These are phyloP conservation scores for Leccinum subgranulosum DNA, from an alignment of 768 basidiomycete species.

Conservation along the genomic window DNA sequence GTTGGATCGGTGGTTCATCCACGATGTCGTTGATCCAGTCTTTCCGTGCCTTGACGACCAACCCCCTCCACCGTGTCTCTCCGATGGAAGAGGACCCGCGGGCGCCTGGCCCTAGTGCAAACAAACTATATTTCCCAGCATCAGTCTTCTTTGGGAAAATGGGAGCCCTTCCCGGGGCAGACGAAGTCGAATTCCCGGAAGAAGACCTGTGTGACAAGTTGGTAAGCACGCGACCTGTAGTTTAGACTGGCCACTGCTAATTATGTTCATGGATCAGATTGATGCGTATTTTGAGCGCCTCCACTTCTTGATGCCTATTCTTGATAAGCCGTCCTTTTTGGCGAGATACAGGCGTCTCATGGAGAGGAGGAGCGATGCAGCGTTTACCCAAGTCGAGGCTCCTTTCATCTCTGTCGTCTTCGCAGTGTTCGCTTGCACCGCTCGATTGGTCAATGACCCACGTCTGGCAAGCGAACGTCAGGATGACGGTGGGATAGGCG, in stretches of 20 bases:
- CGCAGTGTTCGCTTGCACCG: conserved; percentile 87
- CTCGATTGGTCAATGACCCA: conserved; percentile 72
- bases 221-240: conserved; percentile 43
- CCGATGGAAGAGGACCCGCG: conserved; percentile 83
- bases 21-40: conserved; percentile 92
- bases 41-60: conserved; percentile 72
- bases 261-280: conserved; percentile 48
- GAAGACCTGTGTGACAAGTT: conserved; percentile 85
- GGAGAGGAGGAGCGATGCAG: conserved; percentile 57
- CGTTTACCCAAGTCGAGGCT: conserved; percentile 56
- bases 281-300: conserved; percentile 84
- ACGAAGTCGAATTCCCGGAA: conserved; percentile 85
- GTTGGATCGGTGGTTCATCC: conserved; percentile 90
- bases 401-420: conserved; percentile 82
- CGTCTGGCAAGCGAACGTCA: conserved; percentile 57
- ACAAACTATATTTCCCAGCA: conserved; percentile 86
- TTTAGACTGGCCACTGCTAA: conserved; percentile 16
- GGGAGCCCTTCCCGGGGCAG: conserved; percentile 73
- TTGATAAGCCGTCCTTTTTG: conserved; percentile 85
- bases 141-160: conserved; percentile 86
- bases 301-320: conserved; percentile 84
- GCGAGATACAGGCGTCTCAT: conserved; percentile 68
- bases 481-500: conserved; percentile 84
- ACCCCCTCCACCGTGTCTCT: conserved; percentile 72
- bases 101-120: conserved; percentile 74